Percentiles rank a stretch among this genome's conserved stretches.
Conservation (phyloP, 1,284 basidiomycete genomes). For the Coniferiporia weirii region DNA sequence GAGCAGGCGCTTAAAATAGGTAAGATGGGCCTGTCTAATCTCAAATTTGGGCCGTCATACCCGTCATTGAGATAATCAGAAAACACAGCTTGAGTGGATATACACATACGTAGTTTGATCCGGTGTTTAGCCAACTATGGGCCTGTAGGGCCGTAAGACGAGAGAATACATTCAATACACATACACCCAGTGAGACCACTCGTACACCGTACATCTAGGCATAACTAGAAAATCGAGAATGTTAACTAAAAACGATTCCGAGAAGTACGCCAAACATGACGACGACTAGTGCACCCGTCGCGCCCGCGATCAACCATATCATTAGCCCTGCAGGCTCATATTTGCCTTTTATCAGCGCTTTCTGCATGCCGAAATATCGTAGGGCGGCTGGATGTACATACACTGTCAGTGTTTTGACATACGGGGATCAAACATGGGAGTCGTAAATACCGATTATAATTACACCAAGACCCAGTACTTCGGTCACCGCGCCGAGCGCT, state of each 20-base stretch:
- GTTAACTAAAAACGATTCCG: slow-evolving; percentile 1
- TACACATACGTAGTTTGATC: no score
- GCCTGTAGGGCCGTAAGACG: no score
- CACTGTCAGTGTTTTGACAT: background rate
- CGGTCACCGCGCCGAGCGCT: slow-evolving; percentile 1
- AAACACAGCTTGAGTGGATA: no score
- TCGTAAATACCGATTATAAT: slow-evolving; percentile 4
- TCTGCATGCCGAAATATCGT: slow-evolving; percentile 13
- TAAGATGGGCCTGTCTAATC: background rate
- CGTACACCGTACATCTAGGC: background rate
- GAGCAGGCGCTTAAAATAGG: background rate
- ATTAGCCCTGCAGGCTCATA: slow-evolving; percentile 6
- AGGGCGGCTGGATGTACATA: background rate
- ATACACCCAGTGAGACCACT: background rate
- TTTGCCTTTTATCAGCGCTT: slow-evolving; percentile 8
- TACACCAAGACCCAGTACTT: slow-evolving; percentile 8
- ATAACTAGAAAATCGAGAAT: background rate
- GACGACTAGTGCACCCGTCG: background rate
- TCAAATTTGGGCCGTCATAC: background rate
- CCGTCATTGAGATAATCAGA: no score
- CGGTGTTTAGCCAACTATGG: no score
- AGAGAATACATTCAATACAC: background rate
- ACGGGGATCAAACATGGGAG: background rate
- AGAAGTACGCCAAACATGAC: slow-evolving; percentile 11
- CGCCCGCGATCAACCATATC: background rate